Evolutionary conservation across 768 basidiomycete species (phyloP).

Genomic region (Suillus americanus): DNA sequence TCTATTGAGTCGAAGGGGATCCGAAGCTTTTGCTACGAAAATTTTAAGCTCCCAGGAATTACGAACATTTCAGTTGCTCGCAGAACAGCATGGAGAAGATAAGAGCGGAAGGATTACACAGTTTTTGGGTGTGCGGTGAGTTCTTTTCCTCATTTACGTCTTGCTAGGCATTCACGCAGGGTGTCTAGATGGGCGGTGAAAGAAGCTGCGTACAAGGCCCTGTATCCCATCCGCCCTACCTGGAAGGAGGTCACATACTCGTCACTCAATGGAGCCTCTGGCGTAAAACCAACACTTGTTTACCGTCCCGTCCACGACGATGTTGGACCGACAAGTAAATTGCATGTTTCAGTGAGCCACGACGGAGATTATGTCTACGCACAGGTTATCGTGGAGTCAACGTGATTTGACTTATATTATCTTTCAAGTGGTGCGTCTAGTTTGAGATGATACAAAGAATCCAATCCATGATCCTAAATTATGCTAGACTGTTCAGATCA

Average conservation of each 20-base stretch:
- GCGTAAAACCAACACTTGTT: slow-evolving; percentile 44
- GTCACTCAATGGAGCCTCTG: slow-evolving; percentile 30
- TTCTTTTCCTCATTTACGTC: neutral
- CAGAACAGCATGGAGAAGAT: slow-evolving; percentile 10
- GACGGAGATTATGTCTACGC: slow-evolving; percentile 78
- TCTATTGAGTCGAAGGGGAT: slow-evolving; percentile 49
- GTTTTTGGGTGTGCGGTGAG: slow-evolving; percentile 77
- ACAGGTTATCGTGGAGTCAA: slow-evolving; percentile 59
- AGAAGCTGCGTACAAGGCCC: slow-evolving; percentile 85
- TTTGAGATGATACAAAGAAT: slow-evolving; percentile 4
- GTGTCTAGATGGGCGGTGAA: slow-evolving; percentile 73
- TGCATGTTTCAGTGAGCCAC: slow-evolving; percentile 79
- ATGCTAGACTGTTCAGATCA: slow-evolving; percentile 13
- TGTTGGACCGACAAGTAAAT: slow-evolving; percentile 5
- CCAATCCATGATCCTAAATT: slow-evolving; percentile 6
- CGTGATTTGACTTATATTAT: slow-evolving; percentile 4
- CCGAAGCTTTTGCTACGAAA: slow-evolving; percentile 50
- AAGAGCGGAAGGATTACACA: slow-evolving; percentile 26
- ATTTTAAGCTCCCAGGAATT: slow-evolving; percentile 59
- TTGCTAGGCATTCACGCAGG: neutral
- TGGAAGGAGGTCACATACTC: slow-evolving; percentile 75
- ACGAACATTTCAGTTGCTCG: slow-evolving; percentile 27
- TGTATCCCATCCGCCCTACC: slow-evolving; percentile 64
- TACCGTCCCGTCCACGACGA: slow-evolving; percentile 13
- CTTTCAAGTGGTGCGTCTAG: neutral